These are phyloP conservation scores for Pichia sp. DNA, from an alignment of 1,139 yeast species.

Conservation along the genomic window DNA sequence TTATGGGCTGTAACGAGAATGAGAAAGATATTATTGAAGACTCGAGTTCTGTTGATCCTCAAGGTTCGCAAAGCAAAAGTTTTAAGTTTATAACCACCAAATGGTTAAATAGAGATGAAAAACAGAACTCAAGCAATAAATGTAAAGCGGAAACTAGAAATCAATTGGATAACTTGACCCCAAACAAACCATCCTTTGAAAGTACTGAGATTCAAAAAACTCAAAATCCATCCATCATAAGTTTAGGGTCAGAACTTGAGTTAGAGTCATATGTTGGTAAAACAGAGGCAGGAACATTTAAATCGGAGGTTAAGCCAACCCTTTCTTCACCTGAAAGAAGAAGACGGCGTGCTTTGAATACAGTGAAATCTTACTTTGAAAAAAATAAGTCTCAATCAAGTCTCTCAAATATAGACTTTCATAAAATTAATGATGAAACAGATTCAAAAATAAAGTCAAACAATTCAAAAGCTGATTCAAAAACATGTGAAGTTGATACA, in stretches of 20 bases:
- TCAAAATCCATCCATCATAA: not conserved
- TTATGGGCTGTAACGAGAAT: too few relatives aligned
- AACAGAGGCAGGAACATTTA: not conserved
- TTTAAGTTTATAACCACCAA: slow-evolving; percentile 10
- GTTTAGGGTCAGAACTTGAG: not conserved
- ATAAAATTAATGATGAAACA: slow-evolving; percentile 1
- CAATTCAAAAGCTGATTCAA: too few relatives aligned
- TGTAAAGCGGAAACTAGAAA: not conserved
- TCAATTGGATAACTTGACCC: not conserved
- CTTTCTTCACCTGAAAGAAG: slow-evolving; percentile 2
- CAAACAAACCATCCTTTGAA: not conserved
- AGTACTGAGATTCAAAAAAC: not conserved
- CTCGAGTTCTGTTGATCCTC: too few relatives aligned
- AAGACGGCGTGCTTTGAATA: slow-evolving; percentile 10
- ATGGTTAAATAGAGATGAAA: slow-evolving; percentile 11
- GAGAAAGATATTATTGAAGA: too few relatives aligned
- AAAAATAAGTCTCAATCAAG: slow-evolving; percentile 10
- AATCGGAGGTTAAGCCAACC: not conserved
- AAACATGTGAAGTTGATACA: too few relatives aligned
- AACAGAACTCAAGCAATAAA: too few relatives aligned
- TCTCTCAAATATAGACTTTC: too few relatives aligned
- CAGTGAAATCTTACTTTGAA: slow-evolving; percentile 12
- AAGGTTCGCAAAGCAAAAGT: slow-evolving; percentile 4
- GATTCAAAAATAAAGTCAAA: not conserved
- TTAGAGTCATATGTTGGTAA: not conserved